Base-by-base conservation (phyloP, 345 rosid genomes). In the Fremontodendron californicum region DNA sequence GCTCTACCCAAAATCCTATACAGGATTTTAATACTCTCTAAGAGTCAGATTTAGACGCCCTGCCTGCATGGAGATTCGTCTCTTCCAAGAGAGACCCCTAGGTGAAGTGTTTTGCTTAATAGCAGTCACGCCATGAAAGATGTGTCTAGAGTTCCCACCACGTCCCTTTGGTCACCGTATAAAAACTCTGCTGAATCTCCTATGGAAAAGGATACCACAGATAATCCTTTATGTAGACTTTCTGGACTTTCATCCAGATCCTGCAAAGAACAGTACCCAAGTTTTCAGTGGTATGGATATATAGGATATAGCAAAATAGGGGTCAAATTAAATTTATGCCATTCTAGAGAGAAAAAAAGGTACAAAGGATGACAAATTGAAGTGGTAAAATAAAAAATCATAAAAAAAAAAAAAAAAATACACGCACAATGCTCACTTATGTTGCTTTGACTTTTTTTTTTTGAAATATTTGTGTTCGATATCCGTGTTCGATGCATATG, bases 31-130 rank as follows among this genome's bases (percentile, higher is more conserved):
- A 61, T 91, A 93, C 89, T 89, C 73, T 77, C 98, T 86, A 81
- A 93, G 92, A 77, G 99, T 96, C 76, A 96, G 83, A 85, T 93
- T 95, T 49, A 96, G 82, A 77, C 94, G 93, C 63, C n/a, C n/a
- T n/a, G n/a, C 97, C 99, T 4, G 78, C 69, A 23, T 78, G 80
- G 42, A 93, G 88, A 78, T 75, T 80, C 25, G 93, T 82, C 83
- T 85, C 81, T 13, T 90, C 89, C 27, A 77, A 76, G 75, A 93
- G n/a, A n/a, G 88, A 43, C 70, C 13, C 63, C 61, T 80, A 0
- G 94, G 93, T 13, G 91, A 90, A 65, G 92, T 89, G 5, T 84
- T 64, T 54, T 74, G 73, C 23, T 9, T 61, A 60, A 93, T 81
- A 37, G 88, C 72, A 57, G 71, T 73, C 9, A 93, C 92, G 16